Base-by-base conservation (phyloP, 2,329 filamentous ascomycete species). In the Lasiodiplodia sp. region DNA sequence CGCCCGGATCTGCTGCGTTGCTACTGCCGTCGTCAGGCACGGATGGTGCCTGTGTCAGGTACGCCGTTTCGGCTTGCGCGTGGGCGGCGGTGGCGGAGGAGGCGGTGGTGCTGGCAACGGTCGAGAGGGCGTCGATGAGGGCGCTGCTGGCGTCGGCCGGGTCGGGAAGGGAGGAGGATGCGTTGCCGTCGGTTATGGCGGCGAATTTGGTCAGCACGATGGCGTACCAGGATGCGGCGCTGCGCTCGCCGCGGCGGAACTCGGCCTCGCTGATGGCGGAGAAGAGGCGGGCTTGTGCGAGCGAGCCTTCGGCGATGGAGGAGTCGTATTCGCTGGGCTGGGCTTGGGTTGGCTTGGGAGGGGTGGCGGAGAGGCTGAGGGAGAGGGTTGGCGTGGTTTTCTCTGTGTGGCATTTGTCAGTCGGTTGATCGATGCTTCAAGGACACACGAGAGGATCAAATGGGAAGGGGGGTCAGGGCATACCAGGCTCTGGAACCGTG, bases 11-110 rank as follows among this genome's bases (percentile, higher is more conserved):
- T 2, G 44, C 55, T 3, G 23, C 49, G 6, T 28, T 80, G 52
- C 31, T 34, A 10, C 25, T 25, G 25, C 86, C 86, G 71, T 87
- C 84, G 14, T 84, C 80, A 16, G 86, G 79, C 16, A 90, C 81
- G 2, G 87, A 84, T 67, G 89, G 87, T 6, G 87, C 87, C 74
- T 87, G 85, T 53, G 82, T 84, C 69, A 85, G 85, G 10, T 87
- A 80, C 18, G 81, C 82, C 69, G 84, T 83, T 16, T 64, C 67
- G 2, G 84, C 83, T 47, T 85, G 81, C n/a, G 75, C 73, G 0
- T 81, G 78, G 1, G 85, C 82, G 49, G 85, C 81, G 23, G 76
- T 69, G 25, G 81, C 80, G 38, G 4, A 1, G 16, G 79, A 75
- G 63, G 85, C 84, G 72, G 85, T 83, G 8, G 83, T 79, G 11